Percentiles rank a stretch among this genome's conserved stretches.
phyloP scores from a whole-genome alignment of 1,139 yeast genomes.

The Geotrichum fermentans region DNA sequence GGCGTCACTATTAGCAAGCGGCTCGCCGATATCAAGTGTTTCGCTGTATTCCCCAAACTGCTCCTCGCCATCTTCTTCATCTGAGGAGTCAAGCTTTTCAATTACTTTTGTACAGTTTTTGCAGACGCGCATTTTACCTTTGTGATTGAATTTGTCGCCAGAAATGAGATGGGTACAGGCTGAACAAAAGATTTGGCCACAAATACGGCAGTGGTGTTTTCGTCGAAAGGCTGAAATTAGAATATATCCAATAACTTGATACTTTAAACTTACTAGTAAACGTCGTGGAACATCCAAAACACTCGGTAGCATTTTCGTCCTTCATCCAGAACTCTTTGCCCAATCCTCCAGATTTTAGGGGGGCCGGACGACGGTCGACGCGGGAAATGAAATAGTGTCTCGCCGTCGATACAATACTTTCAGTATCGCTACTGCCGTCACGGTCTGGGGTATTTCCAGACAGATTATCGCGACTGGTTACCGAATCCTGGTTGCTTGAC shows the following conservation, averaged over 20 bases:
- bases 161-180: conserved; percentile 77
- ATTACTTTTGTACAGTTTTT: conserved; percentile 64
- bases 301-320: conserved; percentile 77
- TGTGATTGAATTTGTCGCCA: conserved; percentile 65
- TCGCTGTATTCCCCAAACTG: conserved; percentile 15
- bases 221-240: conserved; percentile 55
- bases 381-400: conserved; percentile 25
- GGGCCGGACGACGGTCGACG: conserved; percentile 25
- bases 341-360: conserved; percentile 31
- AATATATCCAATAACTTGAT: conserved; percentile 1
- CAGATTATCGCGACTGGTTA: background rate
- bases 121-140: conserved; percentile 75
- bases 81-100: conserved; percentile 36
- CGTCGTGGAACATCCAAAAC: conserved; percentile 68
- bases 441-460: conserved; percentile 21
- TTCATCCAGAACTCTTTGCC: conserved; percentile 82
- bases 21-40: conserved; percentile 11
- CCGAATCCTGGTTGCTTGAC: conserved; percentile 9
- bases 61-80: conserved; percentile 22
- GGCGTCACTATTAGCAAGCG: conserved; percentile 9
- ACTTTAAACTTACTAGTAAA: conserved; percentile 45
- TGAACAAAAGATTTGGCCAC: conserved; percentile 93
- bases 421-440: conserved; percentile 33
- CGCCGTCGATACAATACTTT: conserved; percentile 29
- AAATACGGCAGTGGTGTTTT: conserved; percentile 90